Percentiles rank a stretch among this genome's conserved stretches.
Conservation (phyloP, 1,284 basidiomycete species). For the Filobasidium uniguttulatum region DNA sequence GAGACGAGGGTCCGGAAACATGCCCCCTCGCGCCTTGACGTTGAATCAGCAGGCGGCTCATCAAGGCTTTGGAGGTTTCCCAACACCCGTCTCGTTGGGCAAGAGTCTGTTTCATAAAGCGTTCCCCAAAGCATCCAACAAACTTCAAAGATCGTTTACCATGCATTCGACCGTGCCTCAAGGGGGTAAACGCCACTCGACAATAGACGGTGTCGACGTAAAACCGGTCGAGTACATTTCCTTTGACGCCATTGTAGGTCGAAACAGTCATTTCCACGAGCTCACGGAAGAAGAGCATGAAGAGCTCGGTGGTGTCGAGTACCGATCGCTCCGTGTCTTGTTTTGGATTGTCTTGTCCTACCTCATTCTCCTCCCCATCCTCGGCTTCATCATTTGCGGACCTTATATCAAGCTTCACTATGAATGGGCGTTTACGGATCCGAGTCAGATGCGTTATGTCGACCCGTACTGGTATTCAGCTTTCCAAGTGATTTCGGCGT, state of each 20-base stretch:
- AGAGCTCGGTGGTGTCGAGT: conserved; percentile 89
- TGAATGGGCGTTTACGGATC: conserved; percentile 41
- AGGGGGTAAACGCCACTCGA: conserved; percentile 37
- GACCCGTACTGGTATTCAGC: conserved; percentile 62
- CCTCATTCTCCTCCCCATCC: conserved; percentile 52
- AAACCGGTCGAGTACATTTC: conserved; percentile 62
- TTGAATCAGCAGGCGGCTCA: conserved; percentile 26
- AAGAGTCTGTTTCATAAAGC: conserved; percentile 41
- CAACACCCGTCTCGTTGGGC: conserved; percentile 56
- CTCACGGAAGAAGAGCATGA: conserved; percentile 72
- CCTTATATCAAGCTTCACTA: conserved; percentile 53
- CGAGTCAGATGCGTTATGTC: conserved; percentile 44
- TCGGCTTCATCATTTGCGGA: conserved; percentile 57
- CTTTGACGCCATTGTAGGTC: conserved; percentile 68
- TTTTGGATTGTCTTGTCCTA: conserved; percentile 63
- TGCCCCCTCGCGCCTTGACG: conserved; percentile 35
- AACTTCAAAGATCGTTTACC: conserved; percentile 52
- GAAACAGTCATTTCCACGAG: conserved; percentile 74
- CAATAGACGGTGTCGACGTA: conserved; percentile 17
- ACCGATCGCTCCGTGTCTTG: conserved; percentile 66
- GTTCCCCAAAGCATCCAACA: conserved; percentile 47
- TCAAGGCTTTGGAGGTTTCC: conserved; percentile 69
- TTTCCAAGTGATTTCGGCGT: conserved; percentile 76
- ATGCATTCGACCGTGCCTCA: conserved; percentile 49
- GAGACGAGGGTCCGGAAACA: conserved; percentile 17